Base-by-base conservation (phyloP, 2,329 filamentous ascomycete species). In the Scytalidium lignicola region DNA sequence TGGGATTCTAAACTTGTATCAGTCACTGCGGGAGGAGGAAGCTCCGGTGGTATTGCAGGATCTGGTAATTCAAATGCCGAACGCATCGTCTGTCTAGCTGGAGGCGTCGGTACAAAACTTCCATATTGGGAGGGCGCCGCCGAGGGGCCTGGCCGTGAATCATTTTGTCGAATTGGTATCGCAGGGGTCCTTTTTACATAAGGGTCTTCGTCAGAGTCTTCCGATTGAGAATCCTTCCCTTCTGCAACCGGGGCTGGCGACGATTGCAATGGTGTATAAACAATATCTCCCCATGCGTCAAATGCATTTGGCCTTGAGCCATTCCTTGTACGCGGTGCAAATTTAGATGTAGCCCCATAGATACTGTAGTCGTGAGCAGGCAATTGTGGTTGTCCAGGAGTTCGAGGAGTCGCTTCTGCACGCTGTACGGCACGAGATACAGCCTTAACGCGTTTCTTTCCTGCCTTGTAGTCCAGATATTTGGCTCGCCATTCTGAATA, bases 401-500 rank as follows among this genome's bases (percentile, higher is more conserved):
- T 51, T 50, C 52, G 55, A 9, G 82, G 79, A 0, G 80, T 78
- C 51, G 72, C 67, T 52, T 78, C 73, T 65, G 80, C 67, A 72
- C 81, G 70, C 72, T 79, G 76, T 53, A 93, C 78, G 51, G 90
- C 89, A 53, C 86, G 80, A 20, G 78, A 71, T 46, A 96, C 84
- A 49, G 83, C 83, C 69, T 96, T 97, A 67, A 97, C 78, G 65
- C 90, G 86, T 72, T 96, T 96, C 72, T 97, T 97, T 52, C 90
- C 92, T 49, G 83, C 83, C 77, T 95, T 96, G 76, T 97, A 97
- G 70, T 96, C 83, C 59, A 97, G 79, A 68, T 96, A 97, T 69
- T 96, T 95, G 67, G 85, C 80, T 62, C 88, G 83, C 92, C 92
- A 97, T 80, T 97, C 82, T 85, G 58, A 22, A 13, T 8, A 40